These are phyloP conservation scores for Tothia fuscella DNA, from an alignment of 2,329 filamentous ascomycete genomes.

Conservation along the genomic window DNA sequence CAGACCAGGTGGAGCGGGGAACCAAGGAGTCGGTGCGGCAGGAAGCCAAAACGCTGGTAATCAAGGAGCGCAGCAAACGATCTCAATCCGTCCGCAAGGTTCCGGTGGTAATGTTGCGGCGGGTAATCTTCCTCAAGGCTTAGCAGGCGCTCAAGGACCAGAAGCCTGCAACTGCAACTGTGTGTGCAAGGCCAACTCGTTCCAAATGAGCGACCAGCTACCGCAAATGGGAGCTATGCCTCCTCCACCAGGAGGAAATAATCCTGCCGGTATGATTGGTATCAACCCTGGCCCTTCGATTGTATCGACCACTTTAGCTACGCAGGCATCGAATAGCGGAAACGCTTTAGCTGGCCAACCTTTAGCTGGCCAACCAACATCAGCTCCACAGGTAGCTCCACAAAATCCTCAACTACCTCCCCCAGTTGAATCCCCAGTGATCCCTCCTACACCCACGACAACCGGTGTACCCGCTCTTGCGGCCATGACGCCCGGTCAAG, in stretches of 20 bases:
- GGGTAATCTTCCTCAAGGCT: background rate
- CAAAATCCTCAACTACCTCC: too few relatives aligned
- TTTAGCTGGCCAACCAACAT: too few relatives aligned
- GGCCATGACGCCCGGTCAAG: background rate
- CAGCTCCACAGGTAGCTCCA: background rate
- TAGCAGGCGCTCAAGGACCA: slow-evolving; percentile 8
- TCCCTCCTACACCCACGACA: background rate
- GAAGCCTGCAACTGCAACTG: slow-evolving; percentile 9
- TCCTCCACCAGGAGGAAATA: background rate
- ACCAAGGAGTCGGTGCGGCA: background rate
- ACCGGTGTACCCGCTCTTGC: background rate
- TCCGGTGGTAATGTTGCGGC: slow-evolving; percentile 1
- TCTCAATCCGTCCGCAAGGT: slow-evolving; percentile 1
- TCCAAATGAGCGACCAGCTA: slow-evolving; percentile 1
- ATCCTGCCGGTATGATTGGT: too few relatives aligned
- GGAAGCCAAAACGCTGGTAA: background rate
- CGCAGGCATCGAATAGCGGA: too few relatives aligned
- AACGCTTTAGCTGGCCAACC: too few relatives aligned
- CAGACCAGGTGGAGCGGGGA: background rate
- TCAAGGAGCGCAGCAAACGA: background rate
- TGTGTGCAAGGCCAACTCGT: slow-evolving; percentile 5
- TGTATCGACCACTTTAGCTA: background rate
- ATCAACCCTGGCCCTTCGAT: too few relatives aligned
- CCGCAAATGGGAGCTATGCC: slow-evolving; percentile 6
- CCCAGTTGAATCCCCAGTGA: background rate